A percentile compares a stretch with the other conserved stretches of the same genome.
Conservation (phyloP, 164 flowering plant genomes). For the Akebia trifoliata region DNA sequence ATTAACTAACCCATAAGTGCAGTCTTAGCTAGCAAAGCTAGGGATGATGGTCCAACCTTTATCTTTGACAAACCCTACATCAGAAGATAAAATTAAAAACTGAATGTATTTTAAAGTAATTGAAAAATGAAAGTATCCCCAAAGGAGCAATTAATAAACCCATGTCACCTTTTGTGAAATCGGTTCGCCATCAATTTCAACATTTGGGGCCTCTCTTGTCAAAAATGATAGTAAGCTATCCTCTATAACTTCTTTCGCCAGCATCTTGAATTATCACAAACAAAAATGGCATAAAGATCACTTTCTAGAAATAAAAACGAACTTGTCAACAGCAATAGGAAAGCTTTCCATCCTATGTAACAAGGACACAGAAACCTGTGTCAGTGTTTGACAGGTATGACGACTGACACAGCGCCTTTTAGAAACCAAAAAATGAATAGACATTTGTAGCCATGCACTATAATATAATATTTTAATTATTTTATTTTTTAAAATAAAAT, state of each 20-base stretch:
- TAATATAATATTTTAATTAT: no score
- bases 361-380: no score
- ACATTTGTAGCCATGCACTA: no score
- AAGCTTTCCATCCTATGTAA: no score
- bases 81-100: conserved; percentile 7
- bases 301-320: neutral
- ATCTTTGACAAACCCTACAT: conserved; percentile 72
- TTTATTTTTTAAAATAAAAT: no score
- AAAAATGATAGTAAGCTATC: conserved; percentile 67
- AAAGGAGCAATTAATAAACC: conserved; percentile 2
- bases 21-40: conserved; percentile 78
- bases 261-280: conserved; percentile 52
- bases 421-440: no score
- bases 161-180: conserved; percentile 55
- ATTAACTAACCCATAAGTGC: conserved; percentile 74
- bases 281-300: neutral
- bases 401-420: no score
- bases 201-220: conserved; percentile 52
- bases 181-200: conserved; percentile 53
- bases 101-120: neutral
- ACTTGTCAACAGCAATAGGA: neutral
- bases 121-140: conserved; percentile 7
- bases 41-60: conserved; percentile 65
- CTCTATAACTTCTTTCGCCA: conserved; percentile 85
- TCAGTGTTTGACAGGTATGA: no score